Percentiles rank a stretch among this genome's conserved stretches.
Evolutionary conservation across 164 flowering plant species (phyloP).

Genomic region (Protea cynaroides): DNA sequence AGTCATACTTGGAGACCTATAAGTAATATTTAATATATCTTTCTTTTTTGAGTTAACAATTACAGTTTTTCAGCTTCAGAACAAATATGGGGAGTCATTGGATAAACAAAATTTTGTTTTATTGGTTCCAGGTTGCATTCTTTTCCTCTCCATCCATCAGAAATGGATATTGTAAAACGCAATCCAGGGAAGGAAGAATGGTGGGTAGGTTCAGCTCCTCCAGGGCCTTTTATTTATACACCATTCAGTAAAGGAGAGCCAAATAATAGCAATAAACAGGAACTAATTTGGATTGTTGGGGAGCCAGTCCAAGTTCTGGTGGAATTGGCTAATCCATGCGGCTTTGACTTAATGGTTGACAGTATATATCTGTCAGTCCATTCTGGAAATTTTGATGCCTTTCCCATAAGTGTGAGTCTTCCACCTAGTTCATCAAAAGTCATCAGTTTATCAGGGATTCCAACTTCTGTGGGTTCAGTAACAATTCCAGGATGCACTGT

Average conservation of each 20-base stretch:
- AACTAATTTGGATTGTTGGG: constrained; percentile 86
- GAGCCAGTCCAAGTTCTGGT: constrained; percentile 95
- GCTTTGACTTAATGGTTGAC: constrained; percentile 85
- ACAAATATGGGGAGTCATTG: not conserved
- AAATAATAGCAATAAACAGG: constrained; percentile 68
- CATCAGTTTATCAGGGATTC: constrained; percentile 86
- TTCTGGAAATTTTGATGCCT: constrained; percentile 84
- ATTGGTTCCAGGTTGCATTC: constrained; percentile 69
- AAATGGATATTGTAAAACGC: constrained; percentile 88
- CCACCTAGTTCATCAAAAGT: constrained; percentile 89
- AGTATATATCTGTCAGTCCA: constrained; percentile 91
- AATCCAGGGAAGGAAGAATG: constrained; percentile 84
- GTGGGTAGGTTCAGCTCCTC: constrained; percentile 98
- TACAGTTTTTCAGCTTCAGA: not conserved
- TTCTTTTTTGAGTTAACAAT: not conserved
- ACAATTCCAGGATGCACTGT: constrained; percentile 88
- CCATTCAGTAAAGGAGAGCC: constrained; percentile 97
- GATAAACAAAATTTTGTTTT: constrained; percentile 4
- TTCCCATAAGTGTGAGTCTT: constrained; percentile 80
- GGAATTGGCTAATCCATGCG: constrained; percentile 99
- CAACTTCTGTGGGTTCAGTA: constrained; percentile 79
- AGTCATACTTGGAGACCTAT: no score
- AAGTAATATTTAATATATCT: no score
- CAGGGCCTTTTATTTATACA: constrained; percentile 98
- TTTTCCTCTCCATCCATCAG: constrained; percentile 77